Evolutionary conservation across 768 basidiomycete species (phyloP), one percentile per base, ranked within the genome.

Genomic region (Steccherinum ochraceum): DNA sequence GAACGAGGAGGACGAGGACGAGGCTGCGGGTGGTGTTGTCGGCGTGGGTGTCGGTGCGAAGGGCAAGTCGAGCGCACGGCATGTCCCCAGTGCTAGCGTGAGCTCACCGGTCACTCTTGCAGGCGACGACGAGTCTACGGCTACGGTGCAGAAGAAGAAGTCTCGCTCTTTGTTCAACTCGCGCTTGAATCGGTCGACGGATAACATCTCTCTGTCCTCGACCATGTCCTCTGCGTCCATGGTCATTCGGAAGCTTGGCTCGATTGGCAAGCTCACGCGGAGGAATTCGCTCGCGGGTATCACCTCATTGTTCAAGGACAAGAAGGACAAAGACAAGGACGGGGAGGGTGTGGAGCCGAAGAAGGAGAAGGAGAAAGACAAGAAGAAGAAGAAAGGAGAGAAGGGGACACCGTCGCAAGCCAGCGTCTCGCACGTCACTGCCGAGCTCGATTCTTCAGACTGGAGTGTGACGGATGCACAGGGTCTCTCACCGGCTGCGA

Each of bases 161-260:
- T 77, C 80, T 40, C 82, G 84, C 16, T 83, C 82, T 19, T 64
- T 97, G 56, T 94, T 98, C 77, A 96, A 93, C 67, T 81, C 88
- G 56, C 83, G 86, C 56, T 69, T 89, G 59, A 95, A 96, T 64
- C 81, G 84, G 40, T 88, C 84, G 49, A 94, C 91, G 40, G 93
- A 95, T 67, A 96, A 95, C 67, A 95, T 98, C 57, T 96, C 93
- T 23, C 79, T 98, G 35, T 89, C 86, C 18, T 93, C 90, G 5
- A 96, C 95, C 42, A 94, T 96, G 59, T 90, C 87, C 56, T 91
- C 88, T 46, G 95, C 95, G 19, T 92, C 89, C 41, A 87, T 97
- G 65, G 95, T 98, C 80, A 94, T 96, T 60, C 81, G 94, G 57
- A 98, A 96, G 72, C 83, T 98, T 44, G 89, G 94, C 2, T 83